Base-by-base conservation (phyloP, 2,329 filamentous ascomycete genomes). In the Cladophialophora exuberans region DNA sequence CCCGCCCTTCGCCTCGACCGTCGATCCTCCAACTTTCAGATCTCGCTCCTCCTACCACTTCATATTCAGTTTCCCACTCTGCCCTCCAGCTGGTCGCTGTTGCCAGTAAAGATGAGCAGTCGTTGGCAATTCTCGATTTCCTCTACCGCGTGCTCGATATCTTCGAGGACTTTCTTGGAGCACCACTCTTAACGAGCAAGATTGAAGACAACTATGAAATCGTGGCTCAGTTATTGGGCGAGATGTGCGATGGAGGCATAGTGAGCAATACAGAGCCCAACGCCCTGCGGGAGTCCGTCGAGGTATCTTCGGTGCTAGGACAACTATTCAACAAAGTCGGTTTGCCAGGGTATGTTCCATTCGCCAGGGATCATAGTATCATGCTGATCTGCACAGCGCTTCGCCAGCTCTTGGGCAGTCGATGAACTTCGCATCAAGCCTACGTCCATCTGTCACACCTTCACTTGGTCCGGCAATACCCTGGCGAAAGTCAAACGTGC, bases 221-320 rank as follows among this genome's bases (percentile, higher is more conserved):
- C 23, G 88, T 95, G 28, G 92, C 92, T 15, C 94, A 99, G 74
- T 76, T 99, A 22, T 79, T 97, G 56, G 90, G 86, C 59, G 94
- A 99, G 74, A 96, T 99, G 88, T 97, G 94, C 70, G 94, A 99
- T 78, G 90, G 86, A 35, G 94, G 94, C 13, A 82, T 86, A n/a
- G 82, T 97, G 30, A 88, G 83, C 67, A 96, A 90, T 53, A 97
- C 93, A 1, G 94, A 99, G 71, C 88, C 89, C 7, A 97, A 99
- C 76, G 90, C 92, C 17, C 75, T 99, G 66, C 83, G 90, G 65
- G 94, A 99, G 69, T 80, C 93, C 11, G 90, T 99, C 11, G 92
- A 97, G 70, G 90, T 95, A 13, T 91, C 96, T 59, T 90, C 89
- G 26, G 88, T 91, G 76, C 83, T 97, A 72, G 91, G 90, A 63